phyloP scores from a whole-genome alignment of 345 rosid genomes.

The Trapa incisa region DNA sequence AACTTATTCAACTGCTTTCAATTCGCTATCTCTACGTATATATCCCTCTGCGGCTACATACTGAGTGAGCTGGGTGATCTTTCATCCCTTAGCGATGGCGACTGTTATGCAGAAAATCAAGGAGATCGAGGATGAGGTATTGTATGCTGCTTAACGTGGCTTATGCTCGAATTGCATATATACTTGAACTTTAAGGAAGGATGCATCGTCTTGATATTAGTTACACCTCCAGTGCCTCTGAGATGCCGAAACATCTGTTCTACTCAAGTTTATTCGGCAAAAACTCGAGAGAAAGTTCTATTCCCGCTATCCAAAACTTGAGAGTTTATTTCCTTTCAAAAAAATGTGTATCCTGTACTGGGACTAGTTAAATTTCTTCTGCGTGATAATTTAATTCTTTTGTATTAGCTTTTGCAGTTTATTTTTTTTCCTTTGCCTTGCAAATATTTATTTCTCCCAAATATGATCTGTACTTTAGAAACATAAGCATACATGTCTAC shows the following conservation, averaged over 20 bases:
- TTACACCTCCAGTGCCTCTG: background rate
- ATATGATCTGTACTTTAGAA: background rate
- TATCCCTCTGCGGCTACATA: background rate
- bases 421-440: background rate
- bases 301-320: background rate
- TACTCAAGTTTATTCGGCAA: background rate
- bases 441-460: background rate
- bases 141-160: background rate
- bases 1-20: background rate
- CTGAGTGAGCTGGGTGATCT: background rate
- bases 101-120: conserved; percentile 50
- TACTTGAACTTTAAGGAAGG: background rate
- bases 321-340: background rate
- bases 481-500: background rate
- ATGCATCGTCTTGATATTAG: background rate
- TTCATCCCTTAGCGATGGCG: conserved; percentile 18
- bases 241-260: background rate
- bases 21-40: background rate
- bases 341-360: background rate
- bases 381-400: background rate
- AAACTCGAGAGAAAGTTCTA: too few relatives aligned
- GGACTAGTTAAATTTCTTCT: background rate
- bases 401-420: background rate
- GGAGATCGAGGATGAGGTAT: conserved; percentile 48
- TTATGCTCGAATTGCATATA: background rate